These are phyloP conservation scores for Artemisia argyi DNA, from an alignment of 129 eudicot genomes.

Conservation along the genomic window DNA sequence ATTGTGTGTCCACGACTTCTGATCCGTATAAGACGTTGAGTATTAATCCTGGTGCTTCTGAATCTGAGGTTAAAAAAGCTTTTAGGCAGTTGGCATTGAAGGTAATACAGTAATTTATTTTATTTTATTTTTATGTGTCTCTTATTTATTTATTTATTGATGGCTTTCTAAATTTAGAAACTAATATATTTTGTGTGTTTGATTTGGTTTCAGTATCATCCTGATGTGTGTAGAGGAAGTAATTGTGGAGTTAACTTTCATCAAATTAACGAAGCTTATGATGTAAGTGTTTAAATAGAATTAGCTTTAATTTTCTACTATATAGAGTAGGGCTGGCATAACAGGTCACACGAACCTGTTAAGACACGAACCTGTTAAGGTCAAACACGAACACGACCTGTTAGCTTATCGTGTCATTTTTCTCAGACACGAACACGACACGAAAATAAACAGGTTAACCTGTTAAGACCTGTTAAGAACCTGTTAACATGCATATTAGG, in stretches of 20 bases:
- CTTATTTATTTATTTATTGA: background rate
- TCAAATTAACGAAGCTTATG: conserved; percentile 81
- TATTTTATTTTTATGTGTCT: background rate
- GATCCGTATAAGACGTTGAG: conserved; percentile 85
- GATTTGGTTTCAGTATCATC: conserved; percentile 72
- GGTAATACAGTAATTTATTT: conserved; percentile 36
- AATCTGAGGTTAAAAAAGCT: no score
- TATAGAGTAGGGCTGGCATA: no score
- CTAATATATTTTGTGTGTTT: background rate
- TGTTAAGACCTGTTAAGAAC: no score
- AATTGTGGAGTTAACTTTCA: conserved; percentile 67
- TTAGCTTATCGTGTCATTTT: no score
- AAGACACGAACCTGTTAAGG: no score
- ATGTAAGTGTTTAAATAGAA: conserved; percentile 41
- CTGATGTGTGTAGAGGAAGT: conserved; percentile 85
- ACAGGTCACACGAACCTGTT: no score
- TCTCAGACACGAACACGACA: no score
- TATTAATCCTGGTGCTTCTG: conserved; percentile 70
- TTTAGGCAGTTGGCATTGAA: conserved; percentile 80
- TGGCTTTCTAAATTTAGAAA: conserved; percentile 7
- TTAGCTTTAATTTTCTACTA: no score
- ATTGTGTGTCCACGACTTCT: conserved; percentile 41
- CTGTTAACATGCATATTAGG: no score
- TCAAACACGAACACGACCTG: no score
- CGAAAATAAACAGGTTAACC: no score